Base-by-base conservation (phyloP, 2,329 filamentous ascomycete genomes). In the Hymenoscyphus scutula region DNA sequence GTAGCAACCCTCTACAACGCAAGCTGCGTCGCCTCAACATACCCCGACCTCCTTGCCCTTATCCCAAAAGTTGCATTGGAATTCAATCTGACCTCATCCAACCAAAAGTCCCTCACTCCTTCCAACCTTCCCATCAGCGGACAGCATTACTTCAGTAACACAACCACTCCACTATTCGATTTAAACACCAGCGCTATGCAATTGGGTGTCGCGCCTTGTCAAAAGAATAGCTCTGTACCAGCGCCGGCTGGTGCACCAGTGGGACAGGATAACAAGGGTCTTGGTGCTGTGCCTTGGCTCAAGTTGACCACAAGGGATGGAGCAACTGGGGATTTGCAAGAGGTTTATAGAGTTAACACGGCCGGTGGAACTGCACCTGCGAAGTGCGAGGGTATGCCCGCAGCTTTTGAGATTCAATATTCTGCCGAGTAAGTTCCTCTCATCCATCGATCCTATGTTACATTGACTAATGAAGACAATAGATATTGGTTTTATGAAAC, bases 1-100 rank as follows among this genome's bases (percentile, higher is more conserved):
- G 74, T 91, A 0, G 94, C 94, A 60, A 88, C 85, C 1, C 90
- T 98, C 70, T 97, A 90, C 86, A 92, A 97, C 77, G 90, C 88
- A 63, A 90, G 87, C 69, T 97, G 94, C 77, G 76, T 94, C 37
- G 89, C 89, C 6, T 82, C 89, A 51, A 80, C 84, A 68, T 87
- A 87, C 70, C 88, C 91, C 0, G 82, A 86, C 60, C 79, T 95
- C 17, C 80, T 93, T 51, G 74, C 80, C 66, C 76, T 82, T 61
- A 81, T 96, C 23, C 86, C 91, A 3, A 79, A 79, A 64, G 83
- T 92, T 62, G 85, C 89, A 1, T 82, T 96, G 61, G 81, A 86
- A 72, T 89, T 90, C 72, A 80, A 86, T 71, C 78, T 88, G 56
- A 75, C 79, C 41, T 64, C 76, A 19, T 65, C 74, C 57, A 65